A percentile compares a stretch with the other conserved stretches of the same genome.
Conservation (phyloP, 2,329 filamentous ascomycete species). For the Dactylonectria macrodidyma region DNA sequence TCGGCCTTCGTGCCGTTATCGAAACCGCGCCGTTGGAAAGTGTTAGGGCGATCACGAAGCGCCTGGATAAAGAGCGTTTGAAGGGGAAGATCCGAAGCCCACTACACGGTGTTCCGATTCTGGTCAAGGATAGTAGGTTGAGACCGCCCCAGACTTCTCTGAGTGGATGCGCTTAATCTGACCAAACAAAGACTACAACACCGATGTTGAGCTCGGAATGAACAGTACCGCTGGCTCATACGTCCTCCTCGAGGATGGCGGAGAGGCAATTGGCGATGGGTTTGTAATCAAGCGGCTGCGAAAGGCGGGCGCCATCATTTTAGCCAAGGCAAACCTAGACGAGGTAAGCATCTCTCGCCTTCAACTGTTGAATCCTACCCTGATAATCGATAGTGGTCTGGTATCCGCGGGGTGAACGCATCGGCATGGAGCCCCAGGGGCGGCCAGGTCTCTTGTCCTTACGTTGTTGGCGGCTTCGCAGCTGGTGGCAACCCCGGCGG, state of each 20-base stretch:
- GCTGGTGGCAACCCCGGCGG: slow-evolving; percentile 10
- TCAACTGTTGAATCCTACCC: neutral
- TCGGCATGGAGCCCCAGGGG: slow-evolving; percentile 20
- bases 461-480: slow-evolving; percentile 6
- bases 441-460: slow-evolving; percentile 8
- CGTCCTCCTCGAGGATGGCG: slow-evolving; percentile 31
- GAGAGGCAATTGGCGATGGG: slow-evolving; percentile 22
- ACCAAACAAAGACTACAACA: slow-evolving; percentile 33
- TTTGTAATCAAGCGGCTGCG: slow-evolving; percentile 34
- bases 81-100: slow-evolving; percentile 36
- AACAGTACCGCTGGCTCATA: slow-evolving; percentile 38
- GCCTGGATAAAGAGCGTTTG: slow-evolving; percentile 40
- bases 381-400: slow-evolving; percentile 3
- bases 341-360: neutral
- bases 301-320: slow-evolving; percentile 41
- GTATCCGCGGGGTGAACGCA: neutral
- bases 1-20: slow-evolving; percentile 3
- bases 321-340: slow-evolving; percentile 39
- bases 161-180: neutral
- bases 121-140: slow-evolving; percentile 39
- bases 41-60: neutral
- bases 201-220: slow-evolving; percentile 38
- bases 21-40: neutral
- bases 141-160: neutral
- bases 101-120: slow-evolving; percentile 45